Conservation (phyloP, 305 asterid genomes). For the Fraxinus nigra region DNA sequence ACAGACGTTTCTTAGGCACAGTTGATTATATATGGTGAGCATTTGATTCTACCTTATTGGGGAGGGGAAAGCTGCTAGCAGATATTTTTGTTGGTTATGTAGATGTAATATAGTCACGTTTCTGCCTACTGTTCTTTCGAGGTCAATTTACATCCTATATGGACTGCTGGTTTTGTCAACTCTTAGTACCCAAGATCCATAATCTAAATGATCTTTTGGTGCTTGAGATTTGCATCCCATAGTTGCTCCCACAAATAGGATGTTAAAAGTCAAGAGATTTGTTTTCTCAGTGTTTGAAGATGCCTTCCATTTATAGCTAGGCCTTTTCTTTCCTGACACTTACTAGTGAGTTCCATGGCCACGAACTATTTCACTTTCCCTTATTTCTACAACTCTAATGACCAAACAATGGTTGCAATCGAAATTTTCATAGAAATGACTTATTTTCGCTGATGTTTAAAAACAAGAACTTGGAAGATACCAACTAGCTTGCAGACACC, state of each 20-base stretch:
- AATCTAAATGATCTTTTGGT: not conserved
- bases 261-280: not conserved
- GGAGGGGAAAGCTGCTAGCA: constrained; percentile 7
- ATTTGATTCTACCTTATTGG: constrained; percentile 14
- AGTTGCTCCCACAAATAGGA: not conserved
- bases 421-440: not conserved
- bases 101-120: not conserved
- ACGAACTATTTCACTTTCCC: not conserved
- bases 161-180: not conserved
- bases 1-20: constrained; percentile 79
- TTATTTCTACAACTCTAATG: not conserved
- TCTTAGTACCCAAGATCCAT: not conserved
- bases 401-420: not conserved
- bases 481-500: not conserved
- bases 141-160: not conserved
- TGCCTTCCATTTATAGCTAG: not conserved
- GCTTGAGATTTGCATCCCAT: not conserved
- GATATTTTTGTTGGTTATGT: constrained; percentile 10
- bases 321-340: not conserved
- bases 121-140: not conserved
- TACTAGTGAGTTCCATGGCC: not conserved
- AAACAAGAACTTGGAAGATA: not conserved
- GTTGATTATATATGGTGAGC: constrained; percentile 96
- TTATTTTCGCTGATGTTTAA: not conserved
- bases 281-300: not conserved